phyloP scores from a whole-genome alignment of 75 land plant species.

The Pseudotsuga menziesii region DNA sequence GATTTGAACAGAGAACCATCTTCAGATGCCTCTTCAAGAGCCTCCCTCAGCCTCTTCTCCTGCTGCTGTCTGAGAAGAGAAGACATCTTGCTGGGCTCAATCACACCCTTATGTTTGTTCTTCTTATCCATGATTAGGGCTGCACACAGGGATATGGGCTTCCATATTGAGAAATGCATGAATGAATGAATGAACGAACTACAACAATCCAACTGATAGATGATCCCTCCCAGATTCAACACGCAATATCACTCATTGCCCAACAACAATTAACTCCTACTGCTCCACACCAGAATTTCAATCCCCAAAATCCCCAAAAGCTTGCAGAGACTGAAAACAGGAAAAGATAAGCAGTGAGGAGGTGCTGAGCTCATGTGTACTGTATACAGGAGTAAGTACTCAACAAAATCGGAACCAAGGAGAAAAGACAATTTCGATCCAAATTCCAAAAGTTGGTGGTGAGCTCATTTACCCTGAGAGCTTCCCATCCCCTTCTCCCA shows the following conservation, averaged over 20 bases:
- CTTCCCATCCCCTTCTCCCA: neutral
- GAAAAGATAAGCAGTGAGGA: neutral
- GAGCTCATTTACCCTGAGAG: neutral
- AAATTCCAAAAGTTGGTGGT: neutral
- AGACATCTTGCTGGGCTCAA: constrained; percentile 28
- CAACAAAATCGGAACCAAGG: neutral
- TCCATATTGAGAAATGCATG: constrained; percentile 75
- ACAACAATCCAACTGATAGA: neutral
- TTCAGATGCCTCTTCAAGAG: constrained; percentile 72
- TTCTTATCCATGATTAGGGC: constrained; percentile 64
- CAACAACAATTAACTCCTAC: neutral
- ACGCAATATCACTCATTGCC: neutral
- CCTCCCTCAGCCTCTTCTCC: constrained; percentile 61
- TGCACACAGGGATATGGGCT: constrained; percentile 68
- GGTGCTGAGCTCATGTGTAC: neutral
- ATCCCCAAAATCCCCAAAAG: too few species aligned
- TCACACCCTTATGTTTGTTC: constrained; percentile 18
- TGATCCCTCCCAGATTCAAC: neutral
- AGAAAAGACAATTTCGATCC: neutral
- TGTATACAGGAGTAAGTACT: neutral
- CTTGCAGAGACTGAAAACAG: neutral
- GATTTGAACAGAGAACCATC: constrained; percentile 62
- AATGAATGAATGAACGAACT: neutral
- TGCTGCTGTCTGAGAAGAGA: constrained; percentile 45
- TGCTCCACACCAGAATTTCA: neutral